Percentiles rank a stretch among this genome's conserved stretches.
Evolutionary conservation across 805 yeast species (phyloP).

Genomic region (Millerozyma miso): DNA sequence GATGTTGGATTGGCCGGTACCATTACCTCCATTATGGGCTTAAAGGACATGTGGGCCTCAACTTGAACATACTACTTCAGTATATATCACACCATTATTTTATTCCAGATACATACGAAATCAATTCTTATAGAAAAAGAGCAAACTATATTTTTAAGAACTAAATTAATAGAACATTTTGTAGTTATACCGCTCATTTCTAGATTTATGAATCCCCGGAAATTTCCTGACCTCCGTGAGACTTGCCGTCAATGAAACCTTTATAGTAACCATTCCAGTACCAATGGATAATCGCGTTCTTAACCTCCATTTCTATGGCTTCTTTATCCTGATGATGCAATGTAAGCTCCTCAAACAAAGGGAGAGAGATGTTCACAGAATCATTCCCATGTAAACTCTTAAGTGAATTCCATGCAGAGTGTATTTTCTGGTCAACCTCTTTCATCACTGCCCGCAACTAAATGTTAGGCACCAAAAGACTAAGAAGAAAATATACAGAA

Average conservation of each 20-base stretch:
- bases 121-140: background rate
- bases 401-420: conserved; percentile 1
- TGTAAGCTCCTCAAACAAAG: conserved; percentile 14
- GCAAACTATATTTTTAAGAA: background rate
- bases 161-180: too few relatives aligned
- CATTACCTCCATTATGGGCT: conserved; percentile 73
- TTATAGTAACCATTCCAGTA: conserved; percentile 32
- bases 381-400: background rate
- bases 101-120: background rate
- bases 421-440: conserved; percentile 1
- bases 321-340: conserved; percentile 11
- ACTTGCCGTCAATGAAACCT: conserved; percentile 12
- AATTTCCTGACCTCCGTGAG: background rate
- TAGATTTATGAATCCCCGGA: too few relatives aligned
- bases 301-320: conserved; percentile 19
- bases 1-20: conserved; percentile 81
- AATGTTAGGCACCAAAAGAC: too few relatives aligned
- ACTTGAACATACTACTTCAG: conserved; percentile 1
- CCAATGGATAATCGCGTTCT: conserved; percentile 21
- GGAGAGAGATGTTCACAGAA: conserved; percentile 8
- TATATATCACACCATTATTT: background rate
- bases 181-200: too few relatives aligned
- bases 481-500: too few relatives aligned
- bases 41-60: conserved; percentile 60
- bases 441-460: too few relatives aligned